phyloP scores from a whole-genome alignment of 2,329 filamentous ascomycete genomes.

The Fusarium sp. region DNA sequence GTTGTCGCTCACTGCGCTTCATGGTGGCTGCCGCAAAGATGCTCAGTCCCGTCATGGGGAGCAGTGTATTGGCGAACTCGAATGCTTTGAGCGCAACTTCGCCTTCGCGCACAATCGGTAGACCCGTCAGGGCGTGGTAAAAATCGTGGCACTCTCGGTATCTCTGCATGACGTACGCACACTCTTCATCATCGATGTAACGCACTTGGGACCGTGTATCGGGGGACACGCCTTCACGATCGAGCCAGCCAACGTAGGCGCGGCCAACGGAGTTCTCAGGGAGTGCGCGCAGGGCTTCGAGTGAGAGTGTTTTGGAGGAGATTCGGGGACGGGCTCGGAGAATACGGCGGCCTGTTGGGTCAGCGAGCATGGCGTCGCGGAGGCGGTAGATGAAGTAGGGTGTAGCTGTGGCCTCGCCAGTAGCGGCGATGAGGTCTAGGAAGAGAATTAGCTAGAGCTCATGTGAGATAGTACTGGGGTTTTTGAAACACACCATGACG shows the following conservation, averaged over 20 bases:
- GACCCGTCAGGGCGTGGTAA: constrained; percentile 92
- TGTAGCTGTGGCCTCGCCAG: constrained; percentile 95
- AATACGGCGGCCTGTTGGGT: constrained; percentile 89
- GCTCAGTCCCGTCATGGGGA: constrained; percentile 95
- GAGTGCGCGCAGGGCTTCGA: constrained; percentile 79
- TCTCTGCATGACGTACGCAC: constrained; percentile 98
- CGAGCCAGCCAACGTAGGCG: constrained; percentile 91
- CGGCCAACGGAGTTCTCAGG: constrained; percentile 82
- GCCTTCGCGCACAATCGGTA: constrained; percentile 93
- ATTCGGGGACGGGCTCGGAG: constrained; percentile 91
- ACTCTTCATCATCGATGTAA: constrained; percentile 95
- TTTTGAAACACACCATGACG: constrained; percentile 73
- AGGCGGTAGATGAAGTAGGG: constrained; percentile 96
- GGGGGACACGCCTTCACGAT: constrained; percentile 91
- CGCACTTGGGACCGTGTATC: constrained; percentile 87
- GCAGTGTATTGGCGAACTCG: constrained; percentile 92
- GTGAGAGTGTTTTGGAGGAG: constrained; percentile 78
- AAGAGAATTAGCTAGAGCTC: background rate
- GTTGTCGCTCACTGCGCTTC: constrained; percentile 82
- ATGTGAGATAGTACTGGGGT: fast-evolving
- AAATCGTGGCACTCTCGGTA: constrained; percentile 99
- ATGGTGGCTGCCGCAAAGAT: constrained; percentile 88
- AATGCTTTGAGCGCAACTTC: constrained; percentile 98
- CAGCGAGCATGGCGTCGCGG: constrained; percentile 89
- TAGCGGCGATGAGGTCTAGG: constrained; percentile 89